These are phyloP conservation scores for Termitomyces sp. DNA, from an alignment of 768 basidiomycete species.

Conservation along the genomic window DNA sequence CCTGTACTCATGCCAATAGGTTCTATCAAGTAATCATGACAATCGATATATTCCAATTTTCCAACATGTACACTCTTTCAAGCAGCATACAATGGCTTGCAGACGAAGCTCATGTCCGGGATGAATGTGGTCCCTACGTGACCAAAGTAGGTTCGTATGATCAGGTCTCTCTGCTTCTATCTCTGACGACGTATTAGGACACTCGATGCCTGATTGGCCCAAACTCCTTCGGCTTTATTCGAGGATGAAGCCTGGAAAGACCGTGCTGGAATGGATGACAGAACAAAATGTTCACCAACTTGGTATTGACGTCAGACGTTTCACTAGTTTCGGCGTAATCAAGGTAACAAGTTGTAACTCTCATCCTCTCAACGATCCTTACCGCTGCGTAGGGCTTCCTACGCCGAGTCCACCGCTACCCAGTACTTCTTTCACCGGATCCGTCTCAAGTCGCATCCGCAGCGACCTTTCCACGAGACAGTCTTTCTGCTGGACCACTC, in stretches of 20 bases:
- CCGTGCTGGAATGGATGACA: conserved; percentile 87
- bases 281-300: conserved; percentile 58
- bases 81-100: conserved; percentile 86
- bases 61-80: conserved; percentile 93
- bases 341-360: conserved; percentile 61
- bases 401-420: conserved; percentile 90
- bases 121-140: conserved; percentile 92
- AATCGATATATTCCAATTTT: conserved; percentile 96
- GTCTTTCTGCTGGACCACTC: conserved; percentile 24
- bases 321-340: conserved; percentile 95
- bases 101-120: conserved; percentile 74
- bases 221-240: conserved; percentile 84
- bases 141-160: conserved; percentile 57
- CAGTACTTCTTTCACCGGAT: conserved; percentile 54
- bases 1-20: conserved; percentile 31
- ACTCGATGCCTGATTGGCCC: conserved; percentile 77
- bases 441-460: conserved; percentile 15
- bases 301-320: conserved; percentile 89
- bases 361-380: neutral
- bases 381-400: conserved; percentile 68
- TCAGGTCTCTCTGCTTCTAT: neutral
- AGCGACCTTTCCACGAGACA: conserved; percentile 27
- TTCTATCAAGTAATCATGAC: conserved; percentile 97
- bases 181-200: conserved; percentile 29
- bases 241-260: conserved; percentile 74